These are phyloP conservation scores for Arctium lappa DNA, from an alignment of 129 eudicot genomes.

Conservation along the genomic window DNA sequence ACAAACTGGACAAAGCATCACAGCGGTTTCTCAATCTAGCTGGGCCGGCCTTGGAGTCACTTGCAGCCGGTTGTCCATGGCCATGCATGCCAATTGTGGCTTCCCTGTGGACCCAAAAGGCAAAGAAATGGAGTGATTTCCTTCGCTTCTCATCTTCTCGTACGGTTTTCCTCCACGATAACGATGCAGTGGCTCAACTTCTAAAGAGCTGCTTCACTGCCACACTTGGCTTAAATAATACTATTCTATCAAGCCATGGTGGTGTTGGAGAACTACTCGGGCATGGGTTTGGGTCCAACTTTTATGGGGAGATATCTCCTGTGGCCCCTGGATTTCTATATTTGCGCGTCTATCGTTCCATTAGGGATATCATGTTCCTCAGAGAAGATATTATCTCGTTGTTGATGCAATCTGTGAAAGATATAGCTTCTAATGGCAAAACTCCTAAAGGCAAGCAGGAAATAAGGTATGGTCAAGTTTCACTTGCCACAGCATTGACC, in stretches of 20 bases:
- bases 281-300: conserved; percentile 81
- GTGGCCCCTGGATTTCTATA: conserved; percentile 95
- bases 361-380: conserved; percentile 73
- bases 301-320: conserved; percentile 73
- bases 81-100: conserved; percentile 99
- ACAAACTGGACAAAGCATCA: conserved; percentile 88
- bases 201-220: conserved; percentile 86
- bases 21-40: conserved; percentile 91
- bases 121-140: conserved; percentile 93
- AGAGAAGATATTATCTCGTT: conserved; percentile 75
- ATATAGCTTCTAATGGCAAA: conserved; percentile 49
- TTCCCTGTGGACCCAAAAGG: conserved; percentile 93
- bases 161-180: conserved; percentile 89
- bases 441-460: conserved; percentile 48
- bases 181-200: conserved; percentile 82
- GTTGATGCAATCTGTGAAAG: conserved; percentile 71
- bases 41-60: conserved; percentile 85
- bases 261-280: conserved; percentile 92
- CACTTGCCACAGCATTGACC: conserved; percentile 68
- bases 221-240: conserved; percentile 58
- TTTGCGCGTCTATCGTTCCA: conserved; percentile 69
- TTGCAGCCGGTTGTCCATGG: conserved; percentile 98
- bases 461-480: conserved; percentile 54
- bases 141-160: conserved; percentile 89
- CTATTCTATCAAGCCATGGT: conserved; percentile 55